A percentile compares a stretch with the other conserved stretches of the same genome.
Conservation (phyloP, 768 basidiomycete species). For the Podaxis carcinomalis region DNA sequence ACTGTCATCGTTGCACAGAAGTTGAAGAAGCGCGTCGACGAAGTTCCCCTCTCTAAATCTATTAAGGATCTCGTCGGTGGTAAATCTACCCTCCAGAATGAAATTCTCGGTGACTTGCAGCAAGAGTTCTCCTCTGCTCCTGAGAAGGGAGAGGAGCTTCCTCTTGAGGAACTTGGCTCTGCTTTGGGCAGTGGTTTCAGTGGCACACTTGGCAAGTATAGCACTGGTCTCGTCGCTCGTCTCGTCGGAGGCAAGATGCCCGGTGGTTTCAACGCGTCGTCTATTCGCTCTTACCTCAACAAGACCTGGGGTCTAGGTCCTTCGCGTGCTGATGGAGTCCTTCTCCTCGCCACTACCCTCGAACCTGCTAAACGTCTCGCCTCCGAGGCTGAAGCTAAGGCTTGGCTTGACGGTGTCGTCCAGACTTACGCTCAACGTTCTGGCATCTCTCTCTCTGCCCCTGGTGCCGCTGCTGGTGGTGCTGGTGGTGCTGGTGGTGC, state of each 20-base stretch:
- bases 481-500: constrained; percentile 71
- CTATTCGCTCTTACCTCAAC: constrained; percentile 82
- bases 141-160: constrained; percentile 97
- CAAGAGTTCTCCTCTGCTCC: constrained; percentile 93
- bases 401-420: constrained; percentile 88
- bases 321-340: constrained; percentile 82
- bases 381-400: constrained; percentile 88
- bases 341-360: constrained; percentile 86
- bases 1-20: constrained; percentile 93
- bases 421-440: constrained; percentile 82
- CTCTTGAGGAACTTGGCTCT: constrained; percentile 92
- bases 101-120: constrained; percentile 95
- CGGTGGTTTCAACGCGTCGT: constrained; percentile 93
- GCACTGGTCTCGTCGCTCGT: constrained; percentile 83
- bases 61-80: constrained; percentile 99
- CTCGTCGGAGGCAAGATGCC: constrained; percentile 97
- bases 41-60: constrained; percentile 86
- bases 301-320: constrained; percentile 97
- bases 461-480: constrained; percentile 55
- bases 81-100: constrained; percentile 98
- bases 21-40: constrained; percentile 90
- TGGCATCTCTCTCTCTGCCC: constrained; percentile 78
- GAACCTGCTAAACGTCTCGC: constrained; percentile 93
- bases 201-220: constrained; percentile 92
- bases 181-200: constrained; percentile 76